Evolutionary conservation across 139 green algal genomes (phyloP).

Genomic region (Desmodesmus armatus): DNA sequence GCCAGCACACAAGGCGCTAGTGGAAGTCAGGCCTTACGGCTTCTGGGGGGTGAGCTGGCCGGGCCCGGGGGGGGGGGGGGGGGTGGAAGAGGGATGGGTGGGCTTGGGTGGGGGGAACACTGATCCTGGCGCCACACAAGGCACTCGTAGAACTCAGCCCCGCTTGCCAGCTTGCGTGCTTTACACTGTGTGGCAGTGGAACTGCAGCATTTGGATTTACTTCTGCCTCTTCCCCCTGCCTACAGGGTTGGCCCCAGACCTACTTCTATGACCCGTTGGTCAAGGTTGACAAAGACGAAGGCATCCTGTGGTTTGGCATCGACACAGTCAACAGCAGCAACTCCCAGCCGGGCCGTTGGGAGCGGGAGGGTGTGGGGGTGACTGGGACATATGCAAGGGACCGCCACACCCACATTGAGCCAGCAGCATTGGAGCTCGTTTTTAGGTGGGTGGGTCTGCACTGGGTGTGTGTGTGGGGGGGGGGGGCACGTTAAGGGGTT

Average conservation of each 20-base stretch:
- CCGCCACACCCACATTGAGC: not conserved
- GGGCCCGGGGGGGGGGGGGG: not conserved
- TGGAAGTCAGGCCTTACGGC: slow-evolving; percentile 8
- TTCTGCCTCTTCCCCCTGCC: not conserved
- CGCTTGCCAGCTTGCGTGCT: not conserved
- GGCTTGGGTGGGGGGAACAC: not conserved
- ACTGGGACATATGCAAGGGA: not conserved
- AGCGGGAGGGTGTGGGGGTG: not conserved
- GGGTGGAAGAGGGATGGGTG: not conserved
- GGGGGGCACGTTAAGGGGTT: too few relatives aligned
- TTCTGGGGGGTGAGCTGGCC: slow-evolving; percentile 4
- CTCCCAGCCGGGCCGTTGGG: not conserved
- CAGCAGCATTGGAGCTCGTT: not conserved
- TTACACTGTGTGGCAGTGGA: not conserved
- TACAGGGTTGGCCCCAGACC: slow-evolving; percentile 19
- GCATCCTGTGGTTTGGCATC: slow-evolving; percentile 20
- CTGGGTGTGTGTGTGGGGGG: too few relatives aligned
- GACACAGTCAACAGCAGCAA: not conserved
- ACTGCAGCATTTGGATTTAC: not conserved
- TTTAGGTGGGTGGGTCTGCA: slow-evolving; percentile 26
- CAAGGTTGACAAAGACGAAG: not conserved
- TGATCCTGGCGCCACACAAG: not conserved
- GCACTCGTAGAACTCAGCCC: not conserved
- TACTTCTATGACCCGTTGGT: slow-evolving; percentile 9
- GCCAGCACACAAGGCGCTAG: not conserved